Evolutionary conservation across 169 alveolate genomes (phyloP).

Genomic region (Amoebophrya sp.): DNA sequence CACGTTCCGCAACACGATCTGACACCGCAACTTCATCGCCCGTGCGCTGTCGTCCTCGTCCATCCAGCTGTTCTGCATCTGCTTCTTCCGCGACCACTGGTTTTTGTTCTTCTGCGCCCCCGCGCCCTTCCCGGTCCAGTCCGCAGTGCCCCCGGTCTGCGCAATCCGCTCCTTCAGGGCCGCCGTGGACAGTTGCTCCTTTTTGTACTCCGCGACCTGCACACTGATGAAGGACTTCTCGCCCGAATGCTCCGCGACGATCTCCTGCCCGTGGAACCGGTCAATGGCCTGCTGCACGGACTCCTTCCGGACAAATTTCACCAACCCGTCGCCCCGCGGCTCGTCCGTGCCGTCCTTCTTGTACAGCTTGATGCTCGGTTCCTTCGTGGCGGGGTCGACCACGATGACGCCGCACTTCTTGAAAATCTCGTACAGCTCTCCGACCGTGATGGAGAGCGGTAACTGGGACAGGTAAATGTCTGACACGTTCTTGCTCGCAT

Average conservation of each 20-base stretch:
- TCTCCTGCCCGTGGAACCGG: neutral
- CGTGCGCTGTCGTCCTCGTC: neutral
- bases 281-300: neutral
- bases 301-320: neutral
- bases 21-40: neutral
- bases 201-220: neutral
- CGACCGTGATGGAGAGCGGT: neutral
- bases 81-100: neutral
- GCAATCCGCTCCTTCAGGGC: neutral
- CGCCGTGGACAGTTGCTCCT: neutral
- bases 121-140: neutral
- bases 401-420: neutral
- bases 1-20: neutral
- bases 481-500: neutral
- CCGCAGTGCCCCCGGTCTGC: neutral
- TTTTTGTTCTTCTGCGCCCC: neutral
- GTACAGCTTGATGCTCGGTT: neutral
- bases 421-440: neutral
- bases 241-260: no score
- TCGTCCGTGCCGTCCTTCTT: neutral
- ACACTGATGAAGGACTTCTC: neutral
- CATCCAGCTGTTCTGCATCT: neutral
- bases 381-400: neutral
- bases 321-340: neutral
- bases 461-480: neutral